A percentile compares a stretch with the other conserved stretches of the same genome.
Evolutionary conservation across 768 basidiomycete genomes (phyloP).

Genomic region (Leccinum truebloodii): DNA sequence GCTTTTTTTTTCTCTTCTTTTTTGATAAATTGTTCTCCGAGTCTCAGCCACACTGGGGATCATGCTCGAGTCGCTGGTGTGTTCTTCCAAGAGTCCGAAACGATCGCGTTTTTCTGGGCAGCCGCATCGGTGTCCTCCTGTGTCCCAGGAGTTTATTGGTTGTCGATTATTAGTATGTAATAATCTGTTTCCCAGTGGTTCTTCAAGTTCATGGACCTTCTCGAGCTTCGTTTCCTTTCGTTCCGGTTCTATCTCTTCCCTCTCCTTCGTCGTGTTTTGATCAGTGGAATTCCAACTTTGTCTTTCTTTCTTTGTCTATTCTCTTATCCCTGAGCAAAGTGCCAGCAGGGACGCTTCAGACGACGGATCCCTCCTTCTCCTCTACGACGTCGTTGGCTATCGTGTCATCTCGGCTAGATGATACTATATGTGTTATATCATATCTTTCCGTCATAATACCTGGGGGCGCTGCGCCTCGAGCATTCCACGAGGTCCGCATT

Average conservation of each 20-base stretch:
- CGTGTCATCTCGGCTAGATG: slow-evolving; percentile 30
- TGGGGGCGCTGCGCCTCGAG: slow-evolving; percentile 20
- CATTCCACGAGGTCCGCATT: slow-evolving; percentile 29
- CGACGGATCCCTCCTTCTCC: background rate
- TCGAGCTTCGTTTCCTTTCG: background rate
- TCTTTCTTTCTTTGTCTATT: background rate
- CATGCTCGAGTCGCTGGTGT: background rate
- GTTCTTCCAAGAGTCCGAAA: background rate
- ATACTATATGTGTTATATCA: background rate
- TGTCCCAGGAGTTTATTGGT: background rate
- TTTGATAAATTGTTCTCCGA: background rate
- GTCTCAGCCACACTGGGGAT: background rate
- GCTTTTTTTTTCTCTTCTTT: background rate
- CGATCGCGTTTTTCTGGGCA: background rate
- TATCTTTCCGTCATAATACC: background rate
- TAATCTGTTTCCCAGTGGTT: background rate
- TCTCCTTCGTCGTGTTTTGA: background rate
- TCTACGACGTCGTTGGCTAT: background rate
- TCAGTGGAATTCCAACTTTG: background rate
- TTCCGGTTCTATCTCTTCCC: background rate
- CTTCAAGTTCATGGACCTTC: background rate
- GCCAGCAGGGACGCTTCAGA: background rate
- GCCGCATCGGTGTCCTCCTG: background rate
- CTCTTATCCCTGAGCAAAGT: slow-evolving; percentile 6
- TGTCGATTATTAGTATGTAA: background rate